Conservation (phyloP, 768 basidiomycete species). For the Tulasnella sp. region DNA sequence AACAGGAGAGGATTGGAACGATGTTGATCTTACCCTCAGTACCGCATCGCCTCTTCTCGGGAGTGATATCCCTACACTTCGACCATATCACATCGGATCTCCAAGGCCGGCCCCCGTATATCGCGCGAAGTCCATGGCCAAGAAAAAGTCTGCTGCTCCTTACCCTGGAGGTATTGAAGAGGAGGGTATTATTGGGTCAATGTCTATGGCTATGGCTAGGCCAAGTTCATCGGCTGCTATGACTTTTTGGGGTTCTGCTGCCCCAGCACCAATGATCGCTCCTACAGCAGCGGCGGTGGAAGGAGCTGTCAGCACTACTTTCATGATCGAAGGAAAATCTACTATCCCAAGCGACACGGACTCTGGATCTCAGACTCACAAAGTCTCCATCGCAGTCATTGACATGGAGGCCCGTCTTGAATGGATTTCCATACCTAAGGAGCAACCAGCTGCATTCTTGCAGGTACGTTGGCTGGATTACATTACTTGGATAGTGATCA, state of each 20-base stretch:
- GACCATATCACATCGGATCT: conserved; percentile 14
- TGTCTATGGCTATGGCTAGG: too few species aligned
- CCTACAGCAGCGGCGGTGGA: conserved; percentile 2
- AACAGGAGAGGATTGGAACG: conserved; percentile 20
- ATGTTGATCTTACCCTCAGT: conserved; percentile 16
- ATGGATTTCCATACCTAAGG: conserved; percentile 18
- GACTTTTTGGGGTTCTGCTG: too few species aligned
- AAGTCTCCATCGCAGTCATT: conserved; percentile 17
- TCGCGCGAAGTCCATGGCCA: not conserved
- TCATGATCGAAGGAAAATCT: conserved; percentile 15
- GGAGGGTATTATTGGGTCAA: too few species aligned
- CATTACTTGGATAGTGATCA: too few species aligned
- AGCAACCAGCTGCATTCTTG: conserved; percentile 14
- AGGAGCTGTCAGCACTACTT: conserved; percentile 13
- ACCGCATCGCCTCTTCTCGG: conserved; percentile 18
- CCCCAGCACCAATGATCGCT: not conserved
- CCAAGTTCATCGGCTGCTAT: too few species aligned
- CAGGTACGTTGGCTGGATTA: conserved; percentile 1
- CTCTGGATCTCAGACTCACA: too few species aligned
- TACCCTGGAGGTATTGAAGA: too few species aligned
- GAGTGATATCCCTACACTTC: conserved; percentile 15
- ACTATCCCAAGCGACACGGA: conserved; percentile 18
- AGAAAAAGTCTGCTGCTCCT: not conserved
- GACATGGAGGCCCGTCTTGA: conserved; percentile 17
- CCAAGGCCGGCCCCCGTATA: not conserved